These are phyloP conservation scores for Gyrodon lividus DNA, from an alignment of 768 basidiomycete genomes.

Conservation along the genomic window DNA sequence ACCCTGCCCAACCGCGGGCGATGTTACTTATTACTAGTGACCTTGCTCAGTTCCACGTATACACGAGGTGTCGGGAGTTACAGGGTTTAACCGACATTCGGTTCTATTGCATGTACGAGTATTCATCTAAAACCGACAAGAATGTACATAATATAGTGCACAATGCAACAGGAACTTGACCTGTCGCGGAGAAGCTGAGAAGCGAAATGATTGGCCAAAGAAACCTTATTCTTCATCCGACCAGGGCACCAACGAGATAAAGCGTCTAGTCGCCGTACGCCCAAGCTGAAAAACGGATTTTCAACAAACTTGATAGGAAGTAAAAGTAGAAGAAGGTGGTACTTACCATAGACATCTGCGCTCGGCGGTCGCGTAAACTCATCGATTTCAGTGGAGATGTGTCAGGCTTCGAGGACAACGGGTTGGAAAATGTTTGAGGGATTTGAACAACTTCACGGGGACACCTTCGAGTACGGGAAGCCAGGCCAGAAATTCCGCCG, in stretches of 20 bases:
- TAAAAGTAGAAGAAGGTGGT: neutral
- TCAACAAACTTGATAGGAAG: neutral
- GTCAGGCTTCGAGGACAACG: neutral
- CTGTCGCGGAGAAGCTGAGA: slow-evolving; percentile 14
- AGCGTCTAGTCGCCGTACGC: slow-evolving; percentile 27
- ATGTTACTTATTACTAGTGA: too few relatives aligned
- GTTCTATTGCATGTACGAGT: too few relatives aligned
- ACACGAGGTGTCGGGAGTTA: too few relatives aligned
- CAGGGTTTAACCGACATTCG: too few relatives aligned
- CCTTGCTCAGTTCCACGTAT: too few relatives aligned
- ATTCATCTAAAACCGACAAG: too few relatives aligned
- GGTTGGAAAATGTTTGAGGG: neutral
- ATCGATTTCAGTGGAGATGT: slow-evolving; percentile 24
- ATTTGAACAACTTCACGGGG: neutral
- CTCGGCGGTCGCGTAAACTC: slow-evolving; percentile 32
- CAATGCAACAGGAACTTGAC: neutral
- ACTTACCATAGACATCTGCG: slow-evolving; percentile 30
- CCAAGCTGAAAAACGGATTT: slow-evolving; percentile 19
- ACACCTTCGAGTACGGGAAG: too few relatives aligned
- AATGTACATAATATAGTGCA: too few relatives aligned
- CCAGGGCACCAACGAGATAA: slow-evolving; percentile 30
- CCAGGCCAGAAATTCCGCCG: neutral
- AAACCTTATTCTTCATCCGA: slow-evolving; percentile 28
- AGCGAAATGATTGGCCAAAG: slow-evolving; percentile 16
- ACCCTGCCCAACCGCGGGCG: neutral